Evolutionary conservation across 2,329 filamentous ascomycete species (phyloP).

Genomic region (Neophaeococcomyces aloes): DNA sequence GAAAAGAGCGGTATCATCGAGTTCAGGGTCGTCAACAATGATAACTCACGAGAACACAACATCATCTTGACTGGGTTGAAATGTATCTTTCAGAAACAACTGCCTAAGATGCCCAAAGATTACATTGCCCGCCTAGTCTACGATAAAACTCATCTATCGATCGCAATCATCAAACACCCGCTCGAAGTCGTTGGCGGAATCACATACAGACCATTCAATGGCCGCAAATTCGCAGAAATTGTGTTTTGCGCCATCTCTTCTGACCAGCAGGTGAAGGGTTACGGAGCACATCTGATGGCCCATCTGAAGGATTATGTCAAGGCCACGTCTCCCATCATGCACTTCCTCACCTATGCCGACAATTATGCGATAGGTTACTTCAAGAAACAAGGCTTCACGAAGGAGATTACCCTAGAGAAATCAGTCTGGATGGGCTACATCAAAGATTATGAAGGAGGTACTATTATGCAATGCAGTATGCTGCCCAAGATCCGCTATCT

Average conservation of each 20-base stretch:
- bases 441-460: constrained; percentile 97
- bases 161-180: constrained; percentile 94
- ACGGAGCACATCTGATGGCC: constrained; percentile 94
- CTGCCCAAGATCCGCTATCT: constrained; percentile 89
- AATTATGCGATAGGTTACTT: constrained; percentile 99
- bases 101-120: constrained; percentile 98
- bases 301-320: constrained; percentile 98
- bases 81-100: constrained; percentile 95
- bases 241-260: constrained; percentile 97
- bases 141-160: constrained; percentile 88
- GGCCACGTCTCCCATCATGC: constrained; percentile 91
- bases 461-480: constrained; percentile 99
- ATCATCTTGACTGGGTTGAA: constrained; percentile 94
- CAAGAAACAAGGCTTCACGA: constrained; percentile 98
- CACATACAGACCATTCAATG: constrained; percentile 88
- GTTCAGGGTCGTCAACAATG: constrained; percentile 96
- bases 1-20: constrained; percentile 91
- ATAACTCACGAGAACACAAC: constrained; percentile 72
- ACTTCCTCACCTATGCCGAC: constrained; percentile 96
- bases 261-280: constrained; percentile 97
- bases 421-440: constrained; percentile 98
- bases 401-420: constrained; percentile 87
- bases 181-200: constrained; percentile 90
- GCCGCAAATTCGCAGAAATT: constrained; percentile 89
- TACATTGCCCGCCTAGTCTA: constrained; percentile 97